phyloP scores from a whole-genome alignment of 2,329 filamentous ascomycete species.

The Colletotrichum higginsianum region DNA sequence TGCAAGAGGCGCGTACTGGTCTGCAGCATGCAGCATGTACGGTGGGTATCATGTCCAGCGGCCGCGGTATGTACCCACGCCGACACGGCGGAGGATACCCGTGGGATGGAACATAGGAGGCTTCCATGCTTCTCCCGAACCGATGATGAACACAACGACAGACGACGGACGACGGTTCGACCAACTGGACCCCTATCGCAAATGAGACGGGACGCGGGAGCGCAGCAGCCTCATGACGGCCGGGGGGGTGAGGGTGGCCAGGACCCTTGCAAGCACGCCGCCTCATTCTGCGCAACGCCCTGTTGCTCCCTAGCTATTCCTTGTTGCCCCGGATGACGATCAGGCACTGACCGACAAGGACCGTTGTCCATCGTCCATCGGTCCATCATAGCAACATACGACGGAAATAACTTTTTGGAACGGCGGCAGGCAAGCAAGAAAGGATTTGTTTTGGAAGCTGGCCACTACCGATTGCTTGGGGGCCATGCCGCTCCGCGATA shows the following conservation, averaged over 20 bases:
- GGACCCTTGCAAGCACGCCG: conserved; percentile 38
- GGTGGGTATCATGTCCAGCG: conserved; percentile 8
- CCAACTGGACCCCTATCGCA: conserved; percentile 15
- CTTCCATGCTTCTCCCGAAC: conserved; percentile 1
- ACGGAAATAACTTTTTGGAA: conserved; percentile 4
- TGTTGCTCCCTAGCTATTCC: conserved; percentile 13
- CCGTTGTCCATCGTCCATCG: no score
- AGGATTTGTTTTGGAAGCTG: no score
- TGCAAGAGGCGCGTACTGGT: conserved; percentile 21
- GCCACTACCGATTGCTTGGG: not conserved
- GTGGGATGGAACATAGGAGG: conserved; percentile 5
- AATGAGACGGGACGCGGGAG: conserved; percentile 3
- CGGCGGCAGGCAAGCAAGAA: not conserved
- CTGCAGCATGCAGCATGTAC: conserved; percentile 26
- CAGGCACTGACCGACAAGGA: conserved; percentile 33
- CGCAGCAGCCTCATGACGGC: conserved; percentile 10
- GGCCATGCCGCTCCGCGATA: not conserved
- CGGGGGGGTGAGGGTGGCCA: conserved; percentile 13
- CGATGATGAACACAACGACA: conserved; percentile 1
- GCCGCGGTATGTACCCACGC: conserved; percentile 8
- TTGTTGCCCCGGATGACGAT: conserved; percentile 26
- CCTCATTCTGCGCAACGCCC: conserved; percentile 36
- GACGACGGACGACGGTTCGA: not conserved
- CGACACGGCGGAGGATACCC: conserved; percentile 1
- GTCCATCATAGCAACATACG: conserved; percentile 1